Conservation (phyloP, 2,329 filamentous ascomycete genomes). For the Daldinia sp. region DNA sequence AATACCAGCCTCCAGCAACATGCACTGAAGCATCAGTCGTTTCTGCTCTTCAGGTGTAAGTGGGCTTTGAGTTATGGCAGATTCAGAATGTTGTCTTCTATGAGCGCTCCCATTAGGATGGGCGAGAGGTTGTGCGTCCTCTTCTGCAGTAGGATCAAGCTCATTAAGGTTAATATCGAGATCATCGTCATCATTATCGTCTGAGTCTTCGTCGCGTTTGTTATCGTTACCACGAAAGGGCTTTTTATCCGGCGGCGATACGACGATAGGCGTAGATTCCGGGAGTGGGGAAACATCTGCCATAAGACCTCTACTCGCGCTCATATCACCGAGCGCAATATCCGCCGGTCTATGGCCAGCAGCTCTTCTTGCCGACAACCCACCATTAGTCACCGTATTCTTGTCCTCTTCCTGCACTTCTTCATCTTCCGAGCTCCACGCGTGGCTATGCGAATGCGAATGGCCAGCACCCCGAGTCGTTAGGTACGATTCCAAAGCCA, state of each 20-base stretch:
- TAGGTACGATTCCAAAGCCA: constrained; percentile 89
- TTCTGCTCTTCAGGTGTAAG: constrained; percentile 69
- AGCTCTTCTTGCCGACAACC: constrained; percentile 56
- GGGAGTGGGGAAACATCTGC: constrained; percentile 70
- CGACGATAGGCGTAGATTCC: constrained; percentile 61
- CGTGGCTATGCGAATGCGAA: constrained; percentile 67
- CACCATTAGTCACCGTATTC: constrained; percentile 48
- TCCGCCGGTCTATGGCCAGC: constrained; percentile 59
- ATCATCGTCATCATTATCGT: constrained; percentile 64
- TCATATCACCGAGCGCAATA: constrained; percentile 65
- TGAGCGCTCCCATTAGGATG: constrained; percentile 31
- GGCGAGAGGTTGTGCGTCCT: constrained; percentile 50
- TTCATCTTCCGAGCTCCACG: constrained; percentile 62
- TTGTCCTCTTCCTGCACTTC: constrained; percentile 51
- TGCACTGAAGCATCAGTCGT: constrained; percentile 78
- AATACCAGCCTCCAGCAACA: constrained; percentile 85
- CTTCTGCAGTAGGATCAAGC: constrained; percentile 59
- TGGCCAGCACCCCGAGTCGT: constrained; percentile 76
- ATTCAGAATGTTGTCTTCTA: constrained; percentile 44
- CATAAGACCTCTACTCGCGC: constrained; percentile 67
- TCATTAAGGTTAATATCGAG: constrained; percentile 72
- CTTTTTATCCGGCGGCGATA: constrained; percentile 39
- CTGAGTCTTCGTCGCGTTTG: constrained; percentile 49
- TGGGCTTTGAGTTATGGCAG: constrained; percentile 47
- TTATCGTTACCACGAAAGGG: constrained; percentile 29